Evolutionary conservation across 495 filamentous ascomycete genomes (phyloP).

Genomic region (Xanthoparmelia taractica): DNA sequence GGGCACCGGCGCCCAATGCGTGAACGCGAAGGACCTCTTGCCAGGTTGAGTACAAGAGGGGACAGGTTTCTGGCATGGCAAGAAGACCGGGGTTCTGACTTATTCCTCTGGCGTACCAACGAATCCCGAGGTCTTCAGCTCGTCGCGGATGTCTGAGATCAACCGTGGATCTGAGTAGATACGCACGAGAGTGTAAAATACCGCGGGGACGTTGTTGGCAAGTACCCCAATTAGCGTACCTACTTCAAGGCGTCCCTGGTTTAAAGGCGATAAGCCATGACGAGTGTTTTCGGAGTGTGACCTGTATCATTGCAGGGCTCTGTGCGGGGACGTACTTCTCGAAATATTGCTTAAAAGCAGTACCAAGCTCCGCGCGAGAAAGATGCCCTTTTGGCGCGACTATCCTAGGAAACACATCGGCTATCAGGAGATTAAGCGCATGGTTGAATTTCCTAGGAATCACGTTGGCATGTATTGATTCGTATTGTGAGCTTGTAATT

Average conservation of each 20-base stretch:
- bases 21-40: constrained; percentile 24
- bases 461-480: constrained; percentile 1
- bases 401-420: constrained; percentile 34
- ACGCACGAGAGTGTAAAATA: constrained; percentile 43
- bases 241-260: constrained; percentile 33
- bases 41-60: constrained; percentile 20
- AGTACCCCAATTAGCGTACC: constrained; percentile 37
- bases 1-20: constrained; percentile 21
- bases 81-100: constrained; percentile 11
- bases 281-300: constrained; percentile 14
- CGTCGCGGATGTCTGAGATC: constrained; percentile 34
- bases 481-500: constrained; percentile 7
- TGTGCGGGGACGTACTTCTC: background rate
- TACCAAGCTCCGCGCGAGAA: constrained; percentile 34
- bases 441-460: constrained; percentile 38
- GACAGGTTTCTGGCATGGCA: constrained; percentile 22
- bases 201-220: constrained; percentile 43
- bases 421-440: constrained; percentile 37
- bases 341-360: constrained; percentile 36
- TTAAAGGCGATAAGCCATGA: constrained; percentile 12
- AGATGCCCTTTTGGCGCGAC: constrained; percentile 35
- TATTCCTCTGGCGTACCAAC: background rate
- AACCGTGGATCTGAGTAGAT: constrained; percentile 36
- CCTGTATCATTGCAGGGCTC: constrained; percentile 18
- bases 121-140: constrained; percentile 26